Evolutionary conservation across 352 stramenopile genomes (phyloP).

Genomic region (Globisporangium nodosum): DNA sequence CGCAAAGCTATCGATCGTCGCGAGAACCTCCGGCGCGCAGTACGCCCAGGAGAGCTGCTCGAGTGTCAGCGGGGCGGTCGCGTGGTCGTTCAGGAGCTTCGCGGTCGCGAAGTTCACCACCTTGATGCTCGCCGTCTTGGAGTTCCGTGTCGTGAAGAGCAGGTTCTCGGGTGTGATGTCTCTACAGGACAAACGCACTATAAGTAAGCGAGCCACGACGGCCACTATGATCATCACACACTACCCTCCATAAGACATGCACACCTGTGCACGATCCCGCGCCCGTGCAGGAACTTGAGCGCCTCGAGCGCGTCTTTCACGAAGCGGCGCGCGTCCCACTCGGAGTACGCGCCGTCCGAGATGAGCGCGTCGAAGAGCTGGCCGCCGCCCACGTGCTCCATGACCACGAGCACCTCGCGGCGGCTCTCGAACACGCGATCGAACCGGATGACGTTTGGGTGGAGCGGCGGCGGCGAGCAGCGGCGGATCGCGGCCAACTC

Average conservation of each 20-base stretch:
- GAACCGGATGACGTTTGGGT: conserved; percentile 54
- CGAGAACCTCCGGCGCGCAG: conserved; percentile 63
- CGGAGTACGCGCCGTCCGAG: conserved; percentile 67
- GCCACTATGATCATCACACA: neutral
- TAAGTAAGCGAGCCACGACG: neutral
- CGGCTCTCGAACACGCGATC: conserved; percentile 47
- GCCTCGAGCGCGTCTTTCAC: conserved; percentile 44
- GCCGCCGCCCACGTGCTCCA: conserved; percentile 47
- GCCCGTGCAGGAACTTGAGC: conserved; percentile 60
- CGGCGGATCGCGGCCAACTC: conserved; percentile 43
- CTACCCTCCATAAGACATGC: neutral
- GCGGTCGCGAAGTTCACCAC: conserved; percentile 82
- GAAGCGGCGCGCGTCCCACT: conserved; percentile 57
- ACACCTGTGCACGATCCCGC: conserved; percentile 64
- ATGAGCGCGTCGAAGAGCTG: conserved; percentile 73
- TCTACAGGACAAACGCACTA: conserved; percentile 17
- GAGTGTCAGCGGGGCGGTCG: neutral
- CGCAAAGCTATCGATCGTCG: conserved; percentile 7
- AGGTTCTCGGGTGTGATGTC: conserved; percentile 86
- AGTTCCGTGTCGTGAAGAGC: conserved; percentile 64
- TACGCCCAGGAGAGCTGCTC: conserved; percentile 58
- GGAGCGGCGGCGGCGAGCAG: conserved; percentile 25
- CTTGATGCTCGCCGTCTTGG: conserved; percentile 67
- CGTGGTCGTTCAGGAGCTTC: conserved; percentile 38
- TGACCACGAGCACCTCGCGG: conserved; percentile 48